Evolutionary conservation across 2,329 filamentous ascomycete genomes (phyloP), one percentile per base, ranked within the genome.

Genomic region (Arthrobotrys sinensis): DNA sequence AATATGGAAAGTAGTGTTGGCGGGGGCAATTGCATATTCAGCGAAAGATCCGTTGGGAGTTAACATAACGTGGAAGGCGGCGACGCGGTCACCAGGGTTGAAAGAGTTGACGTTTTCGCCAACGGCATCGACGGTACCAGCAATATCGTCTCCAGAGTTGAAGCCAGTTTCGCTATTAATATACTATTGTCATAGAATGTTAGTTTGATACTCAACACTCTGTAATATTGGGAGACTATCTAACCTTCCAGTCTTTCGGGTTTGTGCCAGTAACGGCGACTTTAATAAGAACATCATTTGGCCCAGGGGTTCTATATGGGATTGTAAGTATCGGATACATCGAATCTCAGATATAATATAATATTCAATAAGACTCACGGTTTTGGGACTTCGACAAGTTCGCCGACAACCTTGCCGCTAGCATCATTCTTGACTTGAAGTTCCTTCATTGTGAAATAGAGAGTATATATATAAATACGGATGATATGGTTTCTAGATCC

Each of bases 21-120:
- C 82, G 69, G 83, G 84, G 0, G 84, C 85, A 12, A 87, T 76
- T 14, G 85, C 84, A 66, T 86, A 87, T 81, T 87, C 86, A 34
- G 85, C 85, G 55, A 81, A 84, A 12, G 71, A 76, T 24, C 80
- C 80, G 43, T 69, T 6, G 3, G 72, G 48, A 11, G 65, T 14
- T 8, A 34, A 21, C 81, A 85, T 84, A 78, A 85, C 82, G 81
- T 87, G 86, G 84, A 89, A 89, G 2, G 87, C 87, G 7, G 87
- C 86, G 0, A 90, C 88, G 14, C 88, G 86, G 82, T 90, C 88
- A 36, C 88, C 89, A 0, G 84, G 83, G 77, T 86, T 87, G 85
- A 90, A 90, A 80, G 89, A 89, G 70, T 83, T 86, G 1, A 90
- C 89, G 43, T 87, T 85, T 46, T 84, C 81, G 19, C 89, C 89